Base-by-base conservation (phyloP, 495 filamentous ascomycete genomes). In the Ramalina peruviana region DNA sequence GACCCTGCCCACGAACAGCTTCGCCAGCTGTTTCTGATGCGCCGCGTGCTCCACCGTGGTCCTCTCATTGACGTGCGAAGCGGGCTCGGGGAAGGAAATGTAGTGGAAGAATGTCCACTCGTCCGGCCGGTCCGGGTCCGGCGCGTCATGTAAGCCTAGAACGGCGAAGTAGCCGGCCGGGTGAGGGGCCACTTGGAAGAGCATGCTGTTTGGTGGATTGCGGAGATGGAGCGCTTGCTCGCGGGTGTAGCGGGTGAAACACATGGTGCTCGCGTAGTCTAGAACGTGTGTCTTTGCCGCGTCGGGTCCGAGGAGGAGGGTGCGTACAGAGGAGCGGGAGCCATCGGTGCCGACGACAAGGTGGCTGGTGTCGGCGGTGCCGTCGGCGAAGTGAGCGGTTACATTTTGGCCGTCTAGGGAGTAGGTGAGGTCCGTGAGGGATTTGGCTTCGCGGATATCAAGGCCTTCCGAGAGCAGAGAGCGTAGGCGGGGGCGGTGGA, bases 401-500 rank as follows among this genome's bases (percentile, higher is more conserved):
- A 60, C 49, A 15, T 51, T 38, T 16, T 61, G 56, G 11, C 58
- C 60, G 44, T 60, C 36, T 0, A 56, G 41, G 26, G 58, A 40
- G 15, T 37, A 51, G 2, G 48, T 45, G 37, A 58, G 38, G 23
- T 49, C 50, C 23, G 43, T 26, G 15, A 59, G 46, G 5, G 21
- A 27, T 41, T 57, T 52, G 26, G 51, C 55, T 51, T 64, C 64
- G 40, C 59, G 53, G 40, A 69, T 55, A 40, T 69, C 57, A 13
- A 72, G 41, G 9, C 55, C 64, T 16, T 60, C 55, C 12, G 58
- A 51, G 12, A 68, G 37, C 6, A 69, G 46, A 0, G 58, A 43
- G 19, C 65, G 42, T 54, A 67, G 62, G 42, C 60, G 58, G 27
- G 57, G 58, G n/a, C 72, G 60, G 1, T 67, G 59, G 15, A 74